phyloP scores from a whole-genome alignment of 768 basidiomycete species.

The Suillus clintonianus region DNA sequence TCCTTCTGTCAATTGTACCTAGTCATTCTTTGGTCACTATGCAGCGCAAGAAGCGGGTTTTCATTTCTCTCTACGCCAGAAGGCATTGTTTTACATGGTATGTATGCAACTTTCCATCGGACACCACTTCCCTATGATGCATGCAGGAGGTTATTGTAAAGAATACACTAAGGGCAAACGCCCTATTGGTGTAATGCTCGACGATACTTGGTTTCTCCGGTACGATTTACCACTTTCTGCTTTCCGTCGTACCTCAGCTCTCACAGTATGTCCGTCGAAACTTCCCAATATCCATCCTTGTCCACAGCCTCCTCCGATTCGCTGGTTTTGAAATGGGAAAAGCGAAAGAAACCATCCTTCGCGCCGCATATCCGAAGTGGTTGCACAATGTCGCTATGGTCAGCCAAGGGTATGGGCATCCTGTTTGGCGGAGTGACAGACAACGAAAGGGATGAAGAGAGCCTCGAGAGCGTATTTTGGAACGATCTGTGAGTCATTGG shows the following conservation, averaged over 20 bases:
- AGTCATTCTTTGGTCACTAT: neutral
- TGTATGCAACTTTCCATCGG: conserved; percentile 7
- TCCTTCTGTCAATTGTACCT: no score
- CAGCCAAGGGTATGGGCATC: conserved; percentile 64
- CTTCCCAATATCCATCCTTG: conserved; percentile 14
- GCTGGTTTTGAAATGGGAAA: conserved; percentile 79
- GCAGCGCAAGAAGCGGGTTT: conserved; percentile 77
- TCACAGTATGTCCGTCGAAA: conserved; percentile 34
- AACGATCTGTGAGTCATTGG: conserved; percentile 69
- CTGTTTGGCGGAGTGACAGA: conserved; percentile 90
- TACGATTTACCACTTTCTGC: conserved; percentile 29
- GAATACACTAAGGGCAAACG: conserved; percentile 86
- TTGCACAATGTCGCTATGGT: conserved; percentile 87
- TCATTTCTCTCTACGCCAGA: conserved; percentile 79
- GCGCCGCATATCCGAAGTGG: conserved; percentile 59
- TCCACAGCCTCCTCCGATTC: conserved; percentile 44
- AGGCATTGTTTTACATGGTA: conserved; percentile 80
- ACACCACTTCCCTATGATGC: neutral
- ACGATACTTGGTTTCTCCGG: conserved; percentile 89
- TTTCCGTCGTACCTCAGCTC: neutral
- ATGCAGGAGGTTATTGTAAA: conserved; percentile 84
- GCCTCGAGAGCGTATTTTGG: conserved; percentile 81
- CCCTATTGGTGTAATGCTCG: conserved; percentile 82
- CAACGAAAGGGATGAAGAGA: conserved; percentile 83
- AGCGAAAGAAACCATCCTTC: conserved; percentile 69